phyloP scores from a whole-genome alignment of 148 eudicot genomes.

The Fallopia convolvulus region DNA sequence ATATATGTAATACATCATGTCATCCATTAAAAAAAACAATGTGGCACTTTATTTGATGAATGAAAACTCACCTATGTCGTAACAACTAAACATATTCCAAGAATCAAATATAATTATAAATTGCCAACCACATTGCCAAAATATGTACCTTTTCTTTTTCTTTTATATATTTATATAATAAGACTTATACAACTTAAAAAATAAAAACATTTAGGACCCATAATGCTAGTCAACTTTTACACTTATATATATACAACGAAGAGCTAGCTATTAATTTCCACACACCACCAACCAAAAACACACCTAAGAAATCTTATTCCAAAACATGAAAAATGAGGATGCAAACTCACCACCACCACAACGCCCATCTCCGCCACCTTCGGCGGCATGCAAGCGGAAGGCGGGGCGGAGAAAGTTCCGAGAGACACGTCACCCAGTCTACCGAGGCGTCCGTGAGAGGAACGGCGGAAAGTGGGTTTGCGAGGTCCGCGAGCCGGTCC shows the following conservation, averaged over 20 bases:
- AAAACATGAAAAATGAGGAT: neutral
- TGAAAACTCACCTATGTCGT: neutral
- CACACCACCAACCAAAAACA: neutral
- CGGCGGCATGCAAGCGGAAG: slow-evolving; percentile 23
- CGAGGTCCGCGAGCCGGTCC: slow-evolving; percentile 53
- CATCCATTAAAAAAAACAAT: neutral
- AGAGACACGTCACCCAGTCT: slow-evolving; percentile 56
- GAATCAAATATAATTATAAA: no score
- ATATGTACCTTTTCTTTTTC: neutral
- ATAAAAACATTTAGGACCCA: neutral
- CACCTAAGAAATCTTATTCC: neutral
- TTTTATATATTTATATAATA: neutral
- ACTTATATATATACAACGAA: neutral
- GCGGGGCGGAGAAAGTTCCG: slow-evolving; percentile 46
- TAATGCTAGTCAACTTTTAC: neutral
- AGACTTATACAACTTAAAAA: neutral
- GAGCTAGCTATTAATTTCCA: neutral
- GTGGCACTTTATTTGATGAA: neutral
- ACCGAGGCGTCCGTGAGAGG: slow-evolving; percentile 42
- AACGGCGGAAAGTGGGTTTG: slow-evolving; percentile 59
- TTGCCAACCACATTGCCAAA: no score
- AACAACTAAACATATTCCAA: neutral
- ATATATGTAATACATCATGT: no score
- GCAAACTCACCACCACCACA: neutral
- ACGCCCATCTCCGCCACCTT: neutral